Base-by-base conservation (phyloP, 495 filamentous ascomycete genomes). In the Aspergillus panamensis region DNA sequence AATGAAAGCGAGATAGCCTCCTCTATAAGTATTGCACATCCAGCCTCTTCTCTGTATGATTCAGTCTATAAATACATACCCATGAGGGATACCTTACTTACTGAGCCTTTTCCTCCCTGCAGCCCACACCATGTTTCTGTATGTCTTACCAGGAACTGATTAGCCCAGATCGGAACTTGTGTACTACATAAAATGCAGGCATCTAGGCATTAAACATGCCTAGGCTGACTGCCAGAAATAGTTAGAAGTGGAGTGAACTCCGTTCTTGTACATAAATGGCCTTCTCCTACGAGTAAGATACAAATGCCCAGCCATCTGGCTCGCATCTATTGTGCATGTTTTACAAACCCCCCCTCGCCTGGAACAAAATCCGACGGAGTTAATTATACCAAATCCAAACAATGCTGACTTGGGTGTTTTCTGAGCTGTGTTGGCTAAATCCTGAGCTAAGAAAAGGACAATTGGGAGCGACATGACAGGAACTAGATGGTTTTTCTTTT, bases 261-360 rank as follows among this genome's bases (percentile, higher is more conserved):
- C 25, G 5, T 25, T 2, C 25, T 25, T 25, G 25, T 25, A 25
- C 25, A 25, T 25, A 25, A 2, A 25, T 25, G 25, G 25, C 2
- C 25, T 25, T 25, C 25, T 25, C 25, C 37, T 14, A 12, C 37
- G 8, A 16, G 9, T 16, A 12, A 40, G 56, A 52, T 47, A 33
- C 20, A 31, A 21, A 53, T 25, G 25, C 25, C 25, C 25, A 25
- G 20, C 33, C 60, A 62, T 62, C 51, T 51, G 54, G 44, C 51
- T 55, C 30, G 40, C 37, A 40, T 48, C 47, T 25, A 58, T 62
- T 62, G 60, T 62, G 51, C 42, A 58, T 45, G 55, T 62, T 58
- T 62, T 58, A 51, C 49, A 47, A 37, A 2, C 21, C 33, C 53
- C 14, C 21, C 33, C 53, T n/a, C 55, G 20, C 17, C 12, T 19